These are phyloP conservation scores for Picochlorum sp. DNA, from an alignment of 139 green algal species.

Conservation along the genomic window DNA sequence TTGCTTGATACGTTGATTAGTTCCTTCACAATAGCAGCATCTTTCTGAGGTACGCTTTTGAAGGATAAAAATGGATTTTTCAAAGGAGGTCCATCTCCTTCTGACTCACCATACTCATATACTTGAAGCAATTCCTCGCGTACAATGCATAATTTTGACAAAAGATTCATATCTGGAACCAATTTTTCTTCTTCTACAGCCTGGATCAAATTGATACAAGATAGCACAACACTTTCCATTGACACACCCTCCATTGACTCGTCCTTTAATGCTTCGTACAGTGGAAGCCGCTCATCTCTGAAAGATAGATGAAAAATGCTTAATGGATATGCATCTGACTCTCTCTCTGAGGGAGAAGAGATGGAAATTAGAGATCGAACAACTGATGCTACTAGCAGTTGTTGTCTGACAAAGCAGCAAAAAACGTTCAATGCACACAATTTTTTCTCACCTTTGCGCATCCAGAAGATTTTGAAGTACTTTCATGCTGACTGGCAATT, in stretches of 20 bases:
- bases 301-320: too few relatives aligned
- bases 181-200: neutral
- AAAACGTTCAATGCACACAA: too few relatives aligned
- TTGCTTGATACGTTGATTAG: constrained; percentile 1
- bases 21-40: constrained; percentile 3
- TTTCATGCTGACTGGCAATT: constrained; percentile 8
- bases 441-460: neutral
- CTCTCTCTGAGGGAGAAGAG: too few relatives aligned
- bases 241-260: too few relatives aligned
- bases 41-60: neutral
- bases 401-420: too few relatives aligned
- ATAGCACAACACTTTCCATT: neutral
- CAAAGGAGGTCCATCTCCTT: neutral
- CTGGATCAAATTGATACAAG: neutral
- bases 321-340: too few relatives aligned
- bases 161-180: neutral
- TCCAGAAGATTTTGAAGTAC: constrained; percentile 3
- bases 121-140: constrained; percentile 4
- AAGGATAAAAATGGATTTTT: constrained; percentile 1
- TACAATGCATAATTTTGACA: constrained; percentile 7
- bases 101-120: neutral
- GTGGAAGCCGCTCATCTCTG: too few relatives aligned
- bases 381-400: too few relatives aligned
- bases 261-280: too few relatives aligned
- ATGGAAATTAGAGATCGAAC: too few relatives aligned